Base-by-base conservation (phyloP, 257 asterid genomes). In the Echites panduratus region DNA sequence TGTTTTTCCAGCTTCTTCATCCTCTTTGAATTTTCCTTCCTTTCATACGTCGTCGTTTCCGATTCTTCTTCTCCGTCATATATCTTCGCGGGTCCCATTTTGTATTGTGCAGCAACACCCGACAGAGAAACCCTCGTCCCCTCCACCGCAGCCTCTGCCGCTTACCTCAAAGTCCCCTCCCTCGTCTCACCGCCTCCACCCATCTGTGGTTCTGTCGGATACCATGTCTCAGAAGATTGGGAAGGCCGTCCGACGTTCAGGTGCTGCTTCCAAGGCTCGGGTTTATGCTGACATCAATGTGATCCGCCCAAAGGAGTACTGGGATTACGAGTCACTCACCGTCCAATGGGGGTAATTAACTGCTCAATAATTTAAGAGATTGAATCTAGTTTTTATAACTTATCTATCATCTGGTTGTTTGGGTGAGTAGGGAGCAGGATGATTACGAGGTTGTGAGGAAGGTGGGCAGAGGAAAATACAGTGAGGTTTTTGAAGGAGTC, bases 401-500 rank as follows among this genome's bases (percentile, higher is more conserved):
- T 45, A 45, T 76, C 66, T 74, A 29, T 68, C 24, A 22, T 71
- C 75, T 66, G 35, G 72, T 77, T 76, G 80, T 71, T 68, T 84
- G 78, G 76, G 68, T 84, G 83, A 35, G 41, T 41, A 93, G 98
- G 84, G 96, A 90, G 79, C 97, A 89, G 82, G 98, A 93, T 79
- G 96, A 93, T 75, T 93, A 89, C 65, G 98, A 93, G 88, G 96
- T 93, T 79, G 96, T 89, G 63, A 89, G 95, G 83, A 93, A 93
- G 85, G 97, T 93, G 57, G 98, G 98, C 54, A 84, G 98, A 82
- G 98, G 98, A 22, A 90, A 93, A 82, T 93, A 93, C 64, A 93
- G 98, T 80, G 98, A 93, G 85, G 98, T 93, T 35, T 93, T 93
- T 48, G 96, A 93, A 81, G 98, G 98, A 45, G 76, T 90, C 76